phyloP scores from a whole-genome alignment of 2,329 filamentous ascomycete species.

The Monosporascus sp. region DNA sequence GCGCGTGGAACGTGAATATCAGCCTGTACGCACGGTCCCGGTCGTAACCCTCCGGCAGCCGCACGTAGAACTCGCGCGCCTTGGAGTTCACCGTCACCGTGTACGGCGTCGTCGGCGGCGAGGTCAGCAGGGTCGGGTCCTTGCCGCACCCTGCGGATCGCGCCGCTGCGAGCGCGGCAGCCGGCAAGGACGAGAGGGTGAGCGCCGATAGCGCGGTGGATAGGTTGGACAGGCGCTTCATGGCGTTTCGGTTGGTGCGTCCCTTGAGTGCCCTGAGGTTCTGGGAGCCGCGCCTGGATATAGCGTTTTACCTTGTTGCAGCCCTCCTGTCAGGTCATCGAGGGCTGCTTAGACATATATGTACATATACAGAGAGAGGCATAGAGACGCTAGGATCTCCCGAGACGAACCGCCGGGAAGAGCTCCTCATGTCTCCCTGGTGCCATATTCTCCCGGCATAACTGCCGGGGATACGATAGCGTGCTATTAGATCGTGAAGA shows the following conservation, averaged over 20 bases:
- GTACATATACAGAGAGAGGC: no score
- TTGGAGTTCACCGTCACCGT: conserved; percentile 27
- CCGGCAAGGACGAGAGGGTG: background rate
- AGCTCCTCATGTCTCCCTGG: no score
- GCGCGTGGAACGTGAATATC: conserved; percentile 33
- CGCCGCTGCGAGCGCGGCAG: conserved; percentile 3
- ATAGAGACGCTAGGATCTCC: no score
- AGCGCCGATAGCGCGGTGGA: background rate
- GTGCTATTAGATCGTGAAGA: no score
- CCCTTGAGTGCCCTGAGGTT: background rate
- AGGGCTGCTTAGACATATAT: no score
- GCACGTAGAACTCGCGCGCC: conserved; percentile 25
- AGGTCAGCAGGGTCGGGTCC: conserved; percentile 15
- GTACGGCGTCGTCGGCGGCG: conserved; percentile 13
- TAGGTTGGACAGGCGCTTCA: background rate
- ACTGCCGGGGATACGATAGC: no score
- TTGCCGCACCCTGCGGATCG: conserved; percentile 21
- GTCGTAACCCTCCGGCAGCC: conserved; percentile 31
- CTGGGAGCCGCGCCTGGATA: background rate
- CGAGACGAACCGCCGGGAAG: no score
- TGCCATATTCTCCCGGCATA: no score
- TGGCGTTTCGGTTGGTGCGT: background rate
- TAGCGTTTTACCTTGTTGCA: no score
- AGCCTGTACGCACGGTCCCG: conserved; percentile 30
- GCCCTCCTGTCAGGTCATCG: no score